Base-by-base conservation (phyloP, 106 monocot genomes). In the Apostasia ramifera region DNA sequence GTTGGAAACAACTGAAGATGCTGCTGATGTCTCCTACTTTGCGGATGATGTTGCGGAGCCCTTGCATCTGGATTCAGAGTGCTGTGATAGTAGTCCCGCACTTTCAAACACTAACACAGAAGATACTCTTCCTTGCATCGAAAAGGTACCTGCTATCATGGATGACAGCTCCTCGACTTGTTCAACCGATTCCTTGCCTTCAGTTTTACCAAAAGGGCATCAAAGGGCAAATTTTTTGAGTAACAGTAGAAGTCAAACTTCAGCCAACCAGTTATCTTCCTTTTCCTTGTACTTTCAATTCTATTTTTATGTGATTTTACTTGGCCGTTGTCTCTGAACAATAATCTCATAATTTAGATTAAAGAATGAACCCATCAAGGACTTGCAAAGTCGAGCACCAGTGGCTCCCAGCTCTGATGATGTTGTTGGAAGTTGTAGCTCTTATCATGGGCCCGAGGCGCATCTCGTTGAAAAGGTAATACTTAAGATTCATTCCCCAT, bases 121-220 rank as follows among this genome's bases (percentile, higher is more conserved):
- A 61, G 89, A 91, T 73, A 65, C 78, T 70, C 68, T 67, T 70
- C 67, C 77, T 60, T 56, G 38, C 13, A 53, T 55, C 0, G 81
- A 80, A 61, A 98, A 83, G 69, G 74, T 46, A 13, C 47, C 49
- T 56, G 70, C 81, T 57, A 37, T 70, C 71, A 43, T 87, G 69
- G 92, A 98, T 78, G 97, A 98, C 49, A 90, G 87, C 73, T 98
- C 92, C 37, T 98, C 90, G 2, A 89, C 87, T 43, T 87, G 92
- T 79, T 98, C 92, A 48, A 81, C 87, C 11, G 92, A 98, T 44
- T 87, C 94, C 1, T 74, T 90, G 55, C 86, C 78, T 1, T 82
- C 93, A 47, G 70, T 86, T 70, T 75, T 77, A 53, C 50, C 86
- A 37, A 79, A 67, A 70, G 86, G 71, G 40, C 69, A 74, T 68